Evolutionary conservation across 805 yeast genomes (phyloP), one percentile per base, ranked within the genome.

Genomic region (Kazachstania africana): DNA sequence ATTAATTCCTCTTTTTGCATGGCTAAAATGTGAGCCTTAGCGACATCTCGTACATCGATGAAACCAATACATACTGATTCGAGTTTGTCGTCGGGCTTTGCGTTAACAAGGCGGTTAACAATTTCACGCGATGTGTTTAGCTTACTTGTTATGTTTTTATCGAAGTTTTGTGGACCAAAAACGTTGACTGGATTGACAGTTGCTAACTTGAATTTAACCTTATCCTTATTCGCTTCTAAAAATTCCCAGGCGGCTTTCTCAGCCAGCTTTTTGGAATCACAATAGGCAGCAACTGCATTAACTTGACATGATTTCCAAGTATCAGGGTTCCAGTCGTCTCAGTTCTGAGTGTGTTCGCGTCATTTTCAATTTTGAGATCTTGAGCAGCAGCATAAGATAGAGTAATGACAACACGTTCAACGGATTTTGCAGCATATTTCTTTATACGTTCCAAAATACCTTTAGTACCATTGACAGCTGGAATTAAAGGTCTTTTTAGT

Each of bases 21-120:
- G 4, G 76, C 73, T 14, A 47, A 40, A 12, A 70, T 44, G 44
- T 75, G 81, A 6, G 75, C 71, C 32, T 44, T 44, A 8, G 80
- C 78, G 24, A 69, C 76, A 43, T 75, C 80, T 42, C 78, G 62
- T 5, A 74, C 79, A 47, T 74, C 78, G 20, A 68, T 58, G 29
- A 47, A 60, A 13, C 40, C 44, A 40, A 42, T 38, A 53, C 44
- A 19, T 48, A 55, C 24, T 8, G 22, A 24, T 10, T 47, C 36
- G 37, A 59, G 41, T 25, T 36, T 32, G n/a, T 45, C 50, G 27
- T 47, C 39, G 44, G 42, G 36, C 5, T 45, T 37, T 43, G 50
- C 36, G 42, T 60, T 40, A 45, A 53, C 25, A 36, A 53, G 29
- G n/a, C 29, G 37, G 51, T 58, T 55, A 24, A 60, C 34, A 6